Percentiles rank a stretch among this genome's conserved stretches.
phyloP scores from a whole-genome alignment of 768 basidiomycete species.

The Amanita inopinata region DNA sequence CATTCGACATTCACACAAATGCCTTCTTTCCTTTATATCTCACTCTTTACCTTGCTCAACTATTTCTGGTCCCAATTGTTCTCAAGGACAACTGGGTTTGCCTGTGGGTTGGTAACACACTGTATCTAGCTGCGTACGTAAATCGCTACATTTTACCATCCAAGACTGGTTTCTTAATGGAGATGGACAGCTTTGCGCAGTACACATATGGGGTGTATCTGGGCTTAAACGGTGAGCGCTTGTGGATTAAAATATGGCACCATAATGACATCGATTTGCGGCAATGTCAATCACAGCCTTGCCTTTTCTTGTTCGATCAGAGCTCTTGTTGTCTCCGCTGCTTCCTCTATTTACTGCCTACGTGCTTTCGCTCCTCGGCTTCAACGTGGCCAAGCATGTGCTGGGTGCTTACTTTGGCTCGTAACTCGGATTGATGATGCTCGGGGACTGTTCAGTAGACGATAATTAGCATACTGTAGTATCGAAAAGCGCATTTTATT shows the following conservation, averaged over 20 bases:
- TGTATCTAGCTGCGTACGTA: conserved; percentile 78
- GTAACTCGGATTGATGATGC: conserved; percentile 13
- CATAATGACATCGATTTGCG: too few relatives aligned
- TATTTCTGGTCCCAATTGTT: conserved; percentile 78
- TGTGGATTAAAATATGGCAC: too few relatives aligned
- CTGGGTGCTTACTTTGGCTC: conserved; percentile 70
- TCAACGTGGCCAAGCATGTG: conserved; percentile 83
- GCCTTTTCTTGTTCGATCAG: conserved; percentile 88
- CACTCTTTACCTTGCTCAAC: conserved; percentile 80
- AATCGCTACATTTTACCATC: neutral
- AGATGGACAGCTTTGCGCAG: conserved; percentile 64
- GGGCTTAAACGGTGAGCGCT: conserved; percentile 68
- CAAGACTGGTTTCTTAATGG: conserved; percentile 8
- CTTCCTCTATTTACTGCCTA: conserved; percentile 82
- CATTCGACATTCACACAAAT: conserved; percentile 95
- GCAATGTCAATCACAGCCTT: too few relatives aligned
- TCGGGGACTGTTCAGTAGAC: neutral
- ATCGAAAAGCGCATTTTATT: too few relatives aligned
- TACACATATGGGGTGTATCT: conserved; percentile 90
- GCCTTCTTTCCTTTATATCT: conserved; percentile 93
- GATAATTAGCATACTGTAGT: neutral
- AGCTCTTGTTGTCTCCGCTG: conserved; percentile 84
- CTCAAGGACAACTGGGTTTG: conserved; percentile 89
- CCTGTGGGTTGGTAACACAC: conserved; percentile 84
- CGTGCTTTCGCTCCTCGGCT: conserved; percentile 78